Base-by-base conservation (phyloP, 2,329 filamentous ascomycete species). In the Lecanicillium sp. region DNA sequence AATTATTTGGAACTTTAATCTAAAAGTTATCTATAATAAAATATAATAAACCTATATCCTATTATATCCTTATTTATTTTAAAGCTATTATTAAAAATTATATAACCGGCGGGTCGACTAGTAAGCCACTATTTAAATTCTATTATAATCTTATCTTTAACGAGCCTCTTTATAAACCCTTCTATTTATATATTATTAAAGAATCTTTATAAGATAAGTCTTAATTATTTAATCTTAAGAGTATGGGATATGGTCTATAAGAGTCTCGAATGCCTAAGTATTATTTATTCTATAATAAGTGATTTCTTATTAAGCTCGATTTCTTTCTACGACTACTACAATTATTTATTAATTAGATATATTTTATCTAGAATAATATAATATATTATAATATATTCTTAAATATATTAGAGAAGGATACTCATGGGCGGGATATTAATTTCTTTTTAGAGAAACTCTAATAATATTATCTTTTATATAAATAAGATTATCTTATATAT, bases 281-380 rank as follows among this genome's bases (percentile, higher is more conserved):
- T n/a, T n/a, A 32, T 32, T n/a, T n/a, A 52, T 47, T 1, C 50
- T 77, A 59, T 78, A 17, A 67, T 79, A 49, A 70, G 74, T 23
- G 73, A 77, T 9, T 46, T 46, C 27, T 46, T 26, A n/a, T 46
- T 46, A 1, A 46, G 19, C 12, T 30, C 27, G 9, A 46, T 79
- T 77, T 54, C 59, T 83, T 4, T 64, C 76, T 10, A 65, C 72
- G 0, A 66, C 84, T 0, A 80, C 85, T 55, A 64, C 75, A 2
- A 74, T 75, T 26, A 8, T 19, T 46, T 46, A 10, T 24, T 44
- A 8, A 44, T 44, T 14, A 14, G 44, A 6, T 46, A 19, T 24
- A 14, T 35, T 32, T 46, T 46, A 14, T 46, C 43, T 21, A 46
- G 26, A 14, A 17, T 46, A 9, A 33, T 24, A n/a, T 39, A 32